Percentiles rank a stretch among this genome's conserved stretches.
Evolutionary conservation across 805 yeast species (phyloP).

Genomic region (Saccharomycopsis vini): DNA sequence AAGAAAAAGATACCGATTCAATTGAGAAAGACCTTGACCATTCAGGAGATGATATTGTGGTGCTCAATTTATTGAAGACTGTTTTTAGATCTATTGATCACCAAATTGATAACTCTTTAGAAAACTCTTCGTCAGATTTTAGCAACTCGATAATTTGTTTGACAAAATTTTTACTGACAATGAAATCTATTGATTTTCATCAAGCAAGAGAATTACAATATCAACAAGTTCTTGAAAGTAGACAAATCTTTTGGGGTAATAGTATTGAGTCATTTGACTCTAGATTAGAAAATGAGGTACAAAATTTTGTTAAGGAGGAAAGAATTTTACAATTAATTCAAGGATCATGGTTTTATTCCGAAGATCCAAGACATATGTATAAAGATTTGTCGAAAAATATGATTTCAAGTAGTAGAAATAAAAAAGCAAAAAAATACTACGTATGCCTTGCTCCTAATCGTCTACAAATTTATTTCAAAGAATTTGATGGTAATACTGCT

Average conservation of each 20-base stretch:
- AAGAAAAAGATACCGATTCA: too few species aligned
- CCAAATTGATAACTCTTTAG: not conserved
- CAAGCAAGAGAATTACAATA: slow-evolving; percentile 50
- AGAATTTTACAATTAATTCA: slow-evolving; percentile 59
- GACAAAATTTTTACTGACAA: slow-evolving; percentile 28
- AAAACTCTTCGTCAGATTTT: too few species aligned
- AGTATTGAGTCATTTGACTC: slow-evolving; percentile 41
- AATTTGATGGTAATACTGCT: slow-evolving; percentile 4
- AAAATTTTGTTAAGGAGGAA: slow-evolving; percentile 67
- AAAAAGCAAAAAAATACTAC: slow-evolving; percentile 4
- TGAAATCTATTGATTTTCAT: slow-evolving; percentile 34
- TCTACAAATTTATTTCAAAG: slow-evolving; percentile 12
- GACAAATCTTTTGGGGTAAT: slow-evolving; percentile 36
- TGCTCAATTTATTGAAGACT: slow-evolving; percentile 36
- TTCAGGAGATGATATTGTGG: slow-evolving; percentile 44
- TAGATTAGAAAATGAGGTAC: slow-evolving; percentile 46
- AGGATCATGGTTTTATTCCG: slow-evolving; percentile 76
- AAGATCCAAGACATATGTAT: slow-evolving; percentile 40
- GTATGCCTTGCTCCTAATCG: slow-evolving; percentile 16
- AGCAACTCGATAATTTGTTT: too few species aligned
- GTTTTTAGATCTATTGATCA: slow-evolving; percentile 26
- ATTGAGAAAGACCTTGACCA: slow-evolving; percentile 28
- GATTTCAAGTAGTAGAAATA: slow-evolving; percentile 2
- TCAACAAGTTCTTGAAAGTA: slow-evolving; percentile 28
- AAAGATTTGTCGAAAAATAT: too few species aligned